These are phyloP conservation scores for Corinectria fuckeliana DNA, from an alignment of 2,329 filamentous ascomycete genomes.

Conservation along the genomic window DNA sequence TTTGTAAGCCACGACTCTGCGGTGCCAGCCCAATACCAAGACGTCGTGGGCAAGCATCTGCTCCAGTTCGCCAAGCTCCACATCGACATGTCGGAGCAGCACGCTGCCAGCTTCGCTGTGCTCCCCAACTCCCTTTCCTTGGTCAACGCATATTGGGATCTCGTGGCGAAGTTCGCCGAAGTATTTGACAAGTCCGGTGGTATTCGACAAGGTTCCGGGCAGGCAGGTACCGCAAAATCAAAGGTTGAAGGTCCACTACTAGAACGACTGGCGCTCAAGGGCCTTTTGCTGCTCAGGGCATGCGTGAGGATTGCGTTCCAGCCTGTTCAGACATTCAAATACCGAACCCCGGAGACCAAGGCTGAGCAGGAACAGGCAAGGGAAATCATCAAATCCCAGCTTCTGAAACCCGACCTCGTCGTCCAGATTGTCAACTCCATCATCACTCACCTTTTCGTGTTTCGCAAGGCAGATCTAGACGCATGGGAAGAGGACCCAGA, in stretches of 20 bases:
- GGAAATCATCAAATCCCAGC: slow-evolving; percentile 70
- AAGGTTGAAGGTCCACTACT: slow-evolving; percentile 68
- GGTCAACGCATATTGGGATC: slow-evolving; percentile 82
- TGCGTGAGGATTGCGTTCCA: slow-evolving; percentile 87
- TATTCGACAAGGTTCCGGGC: slow-evolving; percentile 53
- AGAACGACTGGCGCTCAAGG: slow-evolving; percentile 84
- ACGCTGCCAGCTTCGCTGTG: slow-evolving; percentile 82
- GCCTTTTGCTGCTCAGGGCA: slow-evolving; percentile 79
- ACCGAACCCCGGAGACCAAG: slow-evolving; percentile 75
- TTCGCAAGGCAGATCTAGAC: slow-evolving; percentile 82
- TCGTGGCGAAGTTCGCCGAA: slow-evolving; percentile 79
- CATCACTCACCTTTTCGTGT: slow-evolving; percentile 87
- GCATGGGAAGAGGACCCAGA: slow-evolving; percentile 95
- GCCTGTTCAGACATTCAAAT: slow-evolving; percentile 82
- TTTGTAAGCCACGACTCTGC: slow-evolving; percentile 65
- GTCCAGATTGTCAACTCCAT: slow-evolving; percentile 82
- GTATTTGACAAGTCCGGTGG: slow-evolving; percentile 70
- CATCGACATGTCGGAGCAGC: slow-evolving; percentile 79
- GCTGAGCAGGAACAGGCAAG: slow-evolving; percentile 76
- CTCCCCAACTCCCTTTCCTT: slow-evolving; percentile 81
- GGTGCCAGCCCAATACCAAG: slow-evolving; percentile 60
- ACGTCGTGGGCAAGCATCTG: slow-evolving; percentile 81
- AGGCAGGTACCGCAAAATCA: slow-evolving; percentile 50
- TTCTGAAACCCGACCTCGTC: slow-evolving; percentile 80
- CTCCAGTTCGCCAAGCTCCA: slow-evolving; percentile 93